A percentile compares a stretch with the other conserved stretches of the same genome.
These are phyloP conservation scores for Torulaspora quercuum DNA, from an alignment of 805 yeast genomes.

Conservation along the genomic window DNA sequence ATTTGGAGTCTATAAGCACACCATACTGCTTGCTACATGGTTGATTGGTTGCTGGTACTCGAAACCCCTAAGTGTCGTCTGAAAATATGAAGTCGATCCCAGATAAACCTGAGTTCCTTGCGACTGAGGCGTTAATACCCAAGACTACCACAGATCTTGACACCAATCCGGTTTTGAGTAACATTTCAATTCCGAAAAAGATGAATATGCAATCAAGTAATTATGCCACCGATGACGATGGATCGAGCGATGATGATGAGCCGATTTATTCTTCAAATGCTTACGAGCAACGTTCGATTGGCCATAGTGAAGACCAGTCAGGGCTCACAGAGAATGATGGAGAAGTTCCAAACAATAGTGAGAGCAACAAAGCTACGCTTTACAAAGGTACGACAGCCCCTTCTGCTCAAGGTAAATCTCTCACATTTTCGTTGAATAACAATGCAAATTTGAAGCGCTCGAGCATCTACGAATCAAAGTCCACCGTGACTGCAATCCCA, in stretches of 20 bases:
- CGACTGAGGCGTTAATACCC: constrained; percentile 25
- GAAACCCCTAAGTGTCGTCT: constrained; percentile 2
- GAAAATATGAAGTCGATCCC: constrained; percentile 7
- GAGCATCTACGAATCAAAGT: constrained; percentile 35
- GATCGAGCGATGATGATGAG: constrained; percentile 2
- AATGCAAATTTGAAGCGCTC: constrained; percentile 33
- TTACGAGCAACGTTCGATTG: no score
- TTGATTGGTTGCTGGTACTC: no score
- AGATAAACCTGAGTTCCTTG: constrained; percentile 26
- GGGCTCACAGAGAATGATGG: not conserved
- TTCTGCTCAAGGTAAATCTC: constrained; percentile 11
- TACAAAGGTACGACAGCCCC: constrained; percentile 4
- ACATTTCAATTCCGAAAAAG: constrained; percentile 24
- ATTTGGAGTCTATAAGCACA: no score
- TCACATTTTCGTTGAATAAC: constrained; percentile 26
- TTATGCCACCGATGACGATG: constrained; percentile 1
- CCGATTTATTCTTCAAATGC: not conserved
- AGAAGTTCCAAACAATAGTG: not conserved
- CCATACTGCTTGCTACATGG: no score
- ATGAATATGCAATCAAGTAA: constrained; percentile 4
- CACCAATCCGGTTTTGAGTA: constrained; percentile 32
- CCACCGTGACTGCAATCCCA: constrained; percentile 36
- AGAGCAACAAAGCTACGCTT: constrained; percentile 3
- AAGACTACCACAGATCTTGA: constrained; percentile 33
- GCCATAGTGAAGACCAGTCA: no score